Evolutionary conservation across 1,284 basidiomycete genomes (phyloP), one percentile per base, ranked within the genome.

Genomic region (Naganishia sp.): DNA sequence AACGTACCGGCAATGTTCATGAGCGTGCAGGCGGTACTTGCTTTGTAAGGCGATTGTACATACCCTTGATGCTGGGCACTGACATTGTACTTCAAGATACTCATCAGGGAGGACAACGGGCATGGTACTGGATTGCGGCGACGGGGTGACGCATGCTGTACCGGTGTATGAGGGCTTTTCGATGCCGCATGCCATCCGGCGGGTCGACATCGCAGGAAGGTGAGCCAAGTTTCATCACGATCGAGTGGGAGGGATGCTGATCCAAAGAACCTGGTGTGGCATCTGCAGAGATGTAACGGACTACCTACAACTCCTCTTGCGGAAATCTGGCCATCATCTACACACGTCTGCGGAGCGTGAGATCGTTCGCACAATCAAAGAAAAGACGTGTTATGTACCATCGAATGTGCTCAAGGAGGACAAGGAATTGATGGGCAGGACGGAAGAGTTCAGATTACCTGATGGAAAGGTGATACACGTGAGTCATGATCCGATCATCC

Each of bases 151-250:
- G 23, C 96, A 99, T 73, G 93, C 96, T 3, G 96, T 99, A 3
- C 96, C 96, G 3, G 96, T 99, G 11, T 99, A 96, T 75, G 96
- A 99, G 78, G 96, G 96, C 0, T 99, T 99, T 82, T 94, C 92
- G 10, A 97, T 99, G 92, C 94, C 95, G 44, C 93, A 99, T 77
- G 95, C 96, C 44, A 95, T 99, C 71, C 88, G 94, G 63, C 83
- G 96, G 74, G 89, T 98, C 65, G 96, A 99, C 78, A 87, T 99
- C 6, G 96, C 96, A 25, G 96, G 96, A 72, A 84, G 94, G 88
- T 92, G 79, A 73, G 83, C 74, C 43, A 13, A 33, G 36, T 18
- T 16, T 50, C 64, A 63, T 23, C 9, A 3, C 31, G 31, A 28
- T 5, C 25, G 15, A 11, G 16, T n/a, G 55, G 18, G 13, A 0